These are phyloP conservation scores for Hypoxylon sp. DNA, from an alignment of 2,329 filamentous ascomycete genomes.

Conservation along the genomic window DNA sequence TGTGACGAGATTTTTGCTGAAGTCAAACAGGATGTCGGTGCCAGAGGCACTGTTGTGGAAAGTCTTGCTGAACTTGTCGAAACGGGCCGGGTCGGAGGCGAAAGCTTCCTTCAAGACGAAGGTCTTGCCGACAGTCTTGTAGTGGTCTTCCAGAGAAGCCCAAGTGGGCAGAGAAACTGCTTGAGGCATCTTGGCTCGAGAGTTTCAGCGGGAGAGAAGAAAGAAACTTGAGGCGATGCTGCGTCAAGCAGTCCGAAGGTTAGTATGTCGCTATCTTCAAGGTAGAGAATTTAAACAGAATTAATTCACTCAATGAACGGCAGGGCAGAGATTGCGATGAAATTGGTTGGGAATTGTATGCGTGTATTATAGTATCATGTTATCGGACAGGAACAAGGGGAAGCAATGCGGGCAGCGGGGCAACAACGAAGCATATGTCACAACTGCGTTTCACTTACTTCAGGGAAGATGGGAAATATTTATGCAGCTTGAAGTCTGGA, in stretches of 20 bases:
- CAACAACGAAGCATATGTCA: slow-evolving; percentile 25
- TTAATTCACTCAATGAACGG: not conserved
- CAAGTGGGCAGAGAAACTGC: slow-evolving; percentile 88
- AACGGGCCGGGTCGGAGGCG: slow-evolving; percentile 86
- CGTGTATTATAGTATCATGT: slow-evolving; percentile 15
- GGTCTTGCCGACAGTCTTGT: slow-evolving; percentile 85
- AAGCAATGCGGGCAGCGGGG: slow-evolving; percentile 17
- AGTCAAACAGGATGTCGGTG: slow-evolving; percentile 95
- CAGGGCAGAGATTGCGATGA: not conserved
- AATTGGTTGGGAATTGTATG: slow-evolving; percentile 2
- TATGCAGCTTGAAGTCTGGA: slow-evolving; percentile 9
- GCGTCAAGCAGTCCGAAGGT: slow-evolving; percentile 16
- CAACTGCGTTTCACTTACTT: slow-evolving; percentile 38
- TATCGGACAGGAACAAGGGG: not conserved
- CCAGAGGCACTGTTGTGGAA: slow-evolving; percentile 84
- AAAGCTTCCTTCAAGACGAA: slow-evolving; percentile 96
- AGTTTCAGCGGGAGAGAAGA: slow-evolving; percentile 5
- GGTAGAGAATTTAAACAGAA: not conserved
- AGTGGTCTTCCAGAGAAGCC: slow-evolving; percentile 91
- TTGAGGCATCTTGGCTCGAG: slow-evolving; percentile 75
- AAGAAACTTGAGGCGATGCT: slow-evolving; percentile 13
- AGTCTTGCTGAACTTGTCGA: slow-evolving; percentile 88
- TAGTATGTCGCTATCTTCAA: slow-evolving; percentile 6
- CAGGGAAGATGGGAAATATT: slow-evolving; percentile 12
- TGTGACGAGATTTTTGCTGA: slow-evolving; percentile 98